Conservation (phyloP, 2,329 filamentous ascomycete genomes). For the Colletotrichum musicola region DNA sequence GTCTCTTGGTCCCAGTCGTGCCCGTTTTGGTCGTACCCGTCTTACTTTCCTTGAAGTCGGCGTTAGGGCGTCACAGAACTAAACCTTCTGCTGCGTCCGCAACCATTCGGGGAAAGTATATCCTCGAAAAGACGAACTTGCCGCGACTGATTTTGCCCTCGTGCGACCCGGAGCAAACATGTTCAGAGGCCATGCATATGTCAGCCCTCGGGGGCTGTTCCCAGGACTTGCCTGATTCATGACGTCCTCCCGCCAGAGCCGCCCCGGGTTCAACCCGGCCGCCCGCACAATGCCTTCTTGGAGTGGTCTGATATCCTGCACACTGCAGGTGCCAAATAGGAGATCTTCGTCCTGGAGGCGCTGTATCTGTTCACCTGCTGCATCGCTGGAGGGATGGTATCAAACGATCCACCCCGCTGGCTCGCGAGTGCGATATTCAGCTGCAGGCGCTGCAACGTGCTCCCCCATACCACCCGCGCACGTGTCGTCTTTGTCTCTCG, state of each 20-base stretch:
- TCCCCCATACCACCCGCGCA: too few relatives aligned
- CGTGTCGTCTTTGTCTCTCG: too few relatives aligned
- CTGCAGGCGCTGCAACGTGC: not conserved
- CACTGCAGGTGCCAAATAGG: not conserved
- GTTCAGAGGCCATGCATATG: conserved; percentile 2
- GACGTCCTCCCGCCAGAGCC: conserved; percentile 13
- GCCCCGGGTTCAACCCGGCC: conserved; percentile 19
- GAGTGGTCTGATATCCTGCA: conserved; percentile 12
- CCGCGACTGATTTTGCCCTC: conserved; percentile 3
- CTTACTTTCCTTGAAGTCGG: not conserved
- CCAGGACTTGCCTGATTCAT: conserved; percentile 28
- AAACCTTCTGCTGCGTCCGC: conserved; percentile 15
- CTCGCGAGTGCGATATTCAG: conserved; percentile 3
- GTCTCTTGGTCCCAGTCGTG: not conserved
- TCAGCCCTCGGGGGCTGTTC: not conserved
- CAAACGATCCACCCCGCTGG: conserved; percentile 5
- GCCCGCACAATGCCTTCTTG: not conserved
- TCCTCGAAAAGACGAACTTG: conserved; percentile 24
- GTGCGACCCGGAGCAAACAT: conserved; percentile 8
- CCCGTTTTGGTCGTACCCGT: not conserved
- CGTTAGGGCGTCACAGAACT: conserved; percentile 13
- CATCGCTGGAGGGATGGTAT: not conserved
- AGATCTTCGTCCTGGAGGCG: not conserved
- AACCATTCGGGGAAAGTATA: conserved; percentile 7
- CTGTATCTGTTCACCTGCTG: not conserved